Evolutionary conservation across 768 basidiomycete genomes (phyloP).

Genomic region (Cystofilobasidium capitatum): DNA sequence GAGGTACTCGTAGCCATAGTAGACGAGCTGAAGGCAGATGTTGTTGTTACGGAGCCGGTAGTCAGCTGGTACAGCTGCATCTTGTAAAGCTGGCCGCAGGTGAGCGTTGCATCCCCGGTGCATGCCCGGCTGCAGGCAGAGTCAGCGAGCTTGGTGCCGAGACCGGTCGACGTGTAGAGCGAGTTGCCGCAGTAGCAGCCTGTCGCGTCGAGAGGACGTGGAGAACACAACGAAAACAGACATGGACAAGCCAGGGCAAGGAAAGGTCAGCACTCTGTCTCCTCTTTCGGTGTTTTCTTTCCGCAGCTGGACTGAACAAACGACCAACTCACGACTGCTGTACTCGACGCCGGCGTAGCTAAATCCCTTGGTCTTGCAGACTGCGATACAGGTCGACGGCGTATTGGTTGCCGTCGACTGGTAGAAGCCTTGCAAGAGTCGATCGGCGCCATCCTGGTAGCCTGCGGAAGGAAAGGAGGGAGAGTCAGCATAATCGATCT

Average conservation of each 20-base stretch:
- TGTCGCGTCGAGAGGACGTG: too few relatives aligned
- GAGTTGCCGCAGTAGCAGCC: not conserved
- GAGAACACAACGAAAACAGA: not conserved
- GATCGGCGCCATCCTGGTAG: not conserved
- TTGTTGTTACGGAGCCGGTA: not conserved
- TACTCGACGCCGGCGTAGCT: conserved; percentile 1
- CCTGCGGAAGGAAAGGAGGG: not conserved
- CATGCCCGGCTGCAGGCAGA: not conserved
- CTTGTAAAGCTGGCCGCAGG: conserved; percentile 2
- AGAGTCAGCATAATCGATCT: too few relatives aligned
- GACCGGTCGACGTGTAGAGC: not conserved
- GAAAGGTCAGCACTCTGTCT: not conserved
- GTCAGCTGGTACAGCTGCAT: conserved; percentile 13
- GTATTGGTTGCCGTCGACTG: not conserved
- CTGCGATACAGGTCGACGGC: not conserved
- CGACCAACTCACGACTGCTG: not conserved
- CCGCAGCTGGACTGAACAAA: too few relatives aligned
- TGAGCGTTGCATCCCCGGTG: conserved; percentile 1
- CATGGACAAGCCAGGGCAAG: not conserved
- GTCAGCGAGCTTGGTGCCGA: not conserved
- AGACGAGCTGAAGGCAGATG: not conserved
- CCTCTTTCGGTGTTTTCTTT: too few relatives aligned
- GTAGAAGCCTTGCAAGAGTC: not conserved
- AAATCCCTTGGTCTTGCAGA: not conserved
- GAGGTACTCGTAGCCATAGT: not conserved